Base-by-base conservation (phyloP, 2,329 filamentous ascomycete species). In the Talaromyces sp. region DNA sequence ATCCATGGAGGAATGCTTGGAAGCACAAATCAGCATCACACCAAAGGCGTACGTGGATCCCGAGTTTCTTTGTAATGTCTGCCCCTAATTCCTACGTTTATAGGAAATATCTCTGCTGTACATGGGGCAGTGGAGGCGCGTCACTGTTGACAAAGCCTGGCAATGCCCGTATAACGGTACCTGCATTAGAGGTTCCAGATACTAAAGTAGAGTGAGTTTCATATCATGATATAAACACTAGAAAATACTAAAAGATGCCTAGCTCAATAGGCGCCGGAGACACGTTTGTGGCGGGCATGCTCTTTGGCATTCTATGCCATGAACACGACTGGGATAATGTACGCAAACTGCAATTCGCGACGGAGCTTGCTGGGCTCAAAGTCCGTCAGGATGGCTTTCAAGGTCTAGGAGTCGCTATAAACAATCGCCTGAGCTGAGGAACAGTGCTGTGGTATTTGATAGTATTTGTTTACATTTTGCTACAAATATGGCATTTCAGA, bases 181-280 rank as follows among this genome's bases (percentile, higher is more conserved):
- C 81, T 61, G 83, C 83, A 61, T 78, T 78, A 70, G 72, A 73
- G 66, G 67, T 71, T 64, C 69, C 75, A 68, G 73, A 74, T 64
- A 76, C 76, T 57, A 71, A 75, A 65, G 82, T 89, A 61, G 77
- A 90, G 87, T 89, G 83, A 74, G 86, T 83, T 0, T 45, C 31
- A 43, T n/a, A 65, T 58, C 13, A 57, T 35, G 60, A 60, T 64
- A 63, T 66, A 67, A 63, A 60, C 47, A 14, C 3, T 27, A 22
- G 24, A 49, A 61, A 66, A 64, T 24, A 70, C 31, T 59, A 4
- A 59, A 10, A 19, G 3, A 39, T 50, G 5, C 57, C 66, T 73
- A 91, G 89, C 73, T 84, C 89, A 6, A 84, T 92, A 67, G 90
- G 90, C 63, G 90, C 90, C 50, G 90, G 90, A 69, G 90, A 92